These are phyloP conservation scores for Mortierella sp. DNA, from an alignment of 371 early-diverging fungal species.

Conservation along the genomic window DNA sequence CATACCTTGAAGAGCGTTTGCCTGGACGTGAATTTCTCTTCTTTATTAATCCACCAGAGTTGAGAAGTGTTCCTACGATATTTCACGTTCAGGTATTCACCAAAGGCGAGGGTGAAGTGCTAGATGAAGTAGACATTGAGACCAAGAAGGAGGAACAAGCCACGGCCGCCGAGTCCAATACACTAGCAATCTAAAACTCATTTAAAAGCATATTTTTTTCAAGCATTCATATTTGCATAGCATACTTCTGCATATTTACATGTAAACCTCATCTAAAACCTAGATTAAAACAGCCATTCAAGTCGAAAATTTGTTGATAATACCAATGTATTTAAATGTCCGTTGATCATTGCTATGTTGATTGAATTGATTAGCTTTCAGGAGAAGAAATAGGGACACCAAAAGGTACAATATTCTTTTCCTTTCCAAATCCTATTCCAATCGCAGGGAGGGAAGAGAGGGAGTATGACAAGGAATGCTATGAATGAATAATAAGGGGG, in stretches of 20 bases:
- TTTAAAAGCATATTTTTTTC: not conserved
- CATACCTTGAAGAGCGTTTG: constrained; percentile 44
- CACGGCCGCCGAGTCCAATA: not conserved
- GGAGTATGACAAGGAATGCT: not conserved
- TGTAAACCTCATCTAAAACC: no score
- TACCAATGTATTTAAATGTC: not conserved
- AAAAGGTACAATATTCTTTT: not conserved
- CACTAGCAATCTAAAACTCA: not conserved
- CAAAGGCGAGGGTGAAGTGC: constrained; percentile 49
- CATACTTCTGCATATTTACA: no score
- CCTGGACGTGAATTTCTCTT: constrained; percentile 54
- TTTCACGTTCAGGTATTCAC: constrained; percentile 55
- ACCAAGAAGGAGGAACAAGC: constrained; percentile 32
- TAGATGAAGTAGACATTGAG: constrained; percentile 55
- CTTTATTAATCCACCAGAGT: constrained; percentile 53
- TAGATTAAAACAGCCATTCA: no score
- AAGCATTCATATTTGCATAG: not conserved
- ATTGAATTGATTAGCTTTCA: not conserved
- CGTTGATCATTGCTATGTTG: not conserved
- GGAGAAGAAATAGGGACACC: not conserved
- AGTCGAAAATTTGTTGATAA: no score
- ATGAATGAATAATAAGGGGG: not conserved
- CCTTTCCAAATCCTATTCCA: not conserved
- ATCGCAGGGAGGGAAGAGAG: not conserved
- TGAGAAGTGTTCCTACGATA: constrained; percentile 43